Evolutionary conservation across 345 rosid species (phyloP).

Genomic region (Streptanthus diversifolius): DNA sequence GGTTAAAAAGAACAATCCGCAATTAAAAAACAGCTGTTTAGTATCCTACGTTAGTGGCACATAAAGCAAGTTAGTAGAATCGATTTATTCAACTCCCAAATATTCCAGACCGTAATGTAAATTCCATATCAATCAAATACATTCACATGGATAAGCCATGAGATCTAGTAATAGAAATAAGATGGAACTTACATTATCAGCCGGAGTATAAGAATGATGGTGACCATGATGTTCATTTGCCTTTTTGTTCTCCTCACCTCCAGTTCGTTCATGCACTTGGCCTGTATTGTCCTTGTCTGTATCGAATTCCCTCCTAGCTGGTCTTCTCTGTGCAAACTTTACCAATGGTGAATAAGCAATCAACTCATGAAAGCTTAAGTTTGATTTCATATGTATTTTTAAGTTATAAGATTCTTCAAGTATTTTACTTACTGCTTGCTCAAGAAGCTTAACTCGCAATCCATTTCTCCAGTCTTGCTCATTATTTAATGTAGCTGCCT

Average conservation of each 20-base stretch:
- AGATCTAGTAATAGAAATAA: neutral
- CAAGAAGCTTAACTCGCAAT: slow-evolving; percentile 75
- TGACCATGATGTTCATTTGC: slow-evolving; percentile 41
- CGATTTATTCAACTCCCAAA: neutral
- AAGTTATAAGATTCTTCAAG: neutral
- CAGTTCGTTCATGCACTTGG: slow-evolving; percentile 41
- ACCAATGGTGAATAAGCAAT: slow-evolving; percentile 35
- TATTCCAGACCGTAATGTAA: neutral
- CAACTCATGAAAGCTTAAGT: neutral
- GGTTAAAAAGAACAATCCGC: neutral
- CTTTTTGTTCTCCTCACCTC: slow-evolving; percentile 50
- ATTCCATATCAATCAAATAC: neutral
- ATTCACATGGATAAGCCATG: neutral
- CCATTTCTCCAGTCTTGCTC: slow-evolving; percentile 95
- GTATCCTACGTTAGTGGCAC: neutral
- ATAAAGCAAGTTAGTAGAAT: neutral
- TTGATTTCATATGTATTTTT: neutral
- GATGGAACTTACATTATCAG: slow-evolving; percentile 50
- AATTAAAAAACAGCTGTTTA: neutral
- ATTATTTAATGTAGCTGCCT: slow-evolving; percentile 75
- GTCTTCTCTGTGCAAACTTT: slow-evolving; percentile 58
- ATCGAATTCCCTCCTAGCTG: slow-evolving; percentile 54
- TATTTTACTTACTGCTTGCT: slow-evolving; percentile 45
- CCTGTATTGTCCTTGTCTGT: slow-evolving; percentile 46
- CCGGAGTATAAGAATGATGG: slow-evolving; percentile 47